These are phyloP conservation scores for Piedraia hortae DNA, from an alignment of 2,329 filamentous ascomycete genomes.

Conservation along the genomic window DNA sequence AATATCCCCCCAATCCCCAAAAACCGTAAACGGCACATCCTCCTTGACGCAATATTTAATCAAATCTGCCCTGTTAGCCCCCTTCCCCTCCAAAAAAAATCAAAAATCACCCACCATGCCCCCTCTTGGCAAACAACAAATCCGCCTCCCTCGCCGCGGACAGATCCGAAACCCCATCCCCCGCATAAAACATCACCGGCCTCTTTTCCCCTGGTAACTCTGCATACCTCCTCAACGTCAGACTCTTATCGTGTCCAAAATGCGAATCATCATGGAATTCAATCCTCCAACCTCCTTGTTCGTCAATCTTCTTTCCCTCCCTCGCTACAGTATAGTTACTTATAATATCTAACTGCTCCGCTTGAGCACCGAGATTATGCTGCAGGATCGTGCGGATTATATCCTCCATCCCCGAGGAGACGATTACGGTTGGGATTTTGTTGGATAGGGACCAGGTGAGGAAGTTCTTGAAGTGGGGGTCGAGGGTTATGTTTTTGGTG, in stretches of 20 bases:
- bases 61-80: conserved; percentile 31
- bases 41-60: conserved; percentile 66
- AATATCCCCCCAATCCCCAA: conserved; percentile 62
- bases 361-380: conserved; percentile 53
- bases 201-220: conserved; percentile 37
- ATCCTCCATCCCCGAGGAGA: conserved; percentile 79
- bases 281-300: conserved; percentile 66
- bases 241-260: conserved; percentile 91
- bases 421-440: conserved; percentile 74
- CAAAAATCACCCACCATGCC: conserved; percentile 32
- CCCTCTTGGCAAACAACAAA: conserved; percentile 76
- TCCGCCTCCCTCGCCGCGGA: conserved; percentile 83
- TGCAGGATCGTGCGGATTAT: conserved; percentile 65
- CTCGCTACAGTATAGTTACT: conserved; percentile 50
- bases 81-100: not conserved
- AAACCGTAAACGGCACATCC: conserved; percentile 64
- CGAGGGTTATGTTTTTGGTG: conserved; percentile 58
- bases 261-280: conserved; percentile 64
- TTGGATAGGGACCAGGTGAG: conserved; percentile 54
- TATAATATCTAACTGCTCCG: conserved; percentile 60
- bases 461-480: conserved; percentile 70
- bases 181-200: conserved; percentile 77
- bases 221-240: conserved; percentile 71
- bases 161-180: conserved; percentile 78
- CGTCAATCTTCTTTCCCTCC: conserved; percentile 46